These are phyloP conservation scores for Tuber magnatum DNA, from an alignment of 495 filamentous ascomycete genomes.

Conservation along the genomic window DNA sequence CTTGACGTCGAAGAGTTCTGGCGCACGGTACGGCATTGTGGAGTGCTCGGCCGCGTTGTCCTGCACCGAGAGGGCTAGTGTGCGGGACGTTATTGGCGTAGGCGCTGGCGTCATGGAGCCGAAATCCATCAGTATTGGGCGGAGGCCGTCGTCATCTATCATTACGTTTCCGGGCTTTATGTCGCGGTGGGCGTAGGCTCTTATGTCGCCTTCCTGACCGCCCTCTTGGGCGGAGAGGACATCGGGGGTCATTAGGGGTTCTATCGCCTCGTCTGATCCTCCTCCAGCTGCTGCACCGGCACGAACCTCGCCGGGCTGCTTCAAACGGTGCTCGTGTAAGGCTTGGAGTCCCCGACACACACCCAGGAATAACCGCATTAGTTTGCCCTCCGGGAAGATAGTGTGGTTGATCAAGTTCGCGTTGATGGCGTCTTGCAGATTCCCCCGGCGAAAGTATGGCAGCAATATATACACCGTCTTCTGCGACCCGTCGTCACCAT, in stretches of 20 bases:
- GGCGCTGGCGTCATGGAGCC: slow-evolving; percentile 85
- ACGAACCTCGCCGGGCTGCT: slow-evolving; percentile 47
- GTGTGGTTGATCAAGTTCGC: slow-evolving; percentile 96
- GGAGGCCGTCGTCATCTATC: slow-evolving; percentile 78
- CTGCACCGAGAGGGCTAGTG: slow-evolving; percentile 81
- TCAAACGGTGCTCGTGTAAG: slow-evolving; percentile 82
- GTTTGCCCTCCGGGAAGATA: slow-evolving; percentile 76
- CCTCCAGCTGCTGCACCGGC: slow-evolving; percentile 14
- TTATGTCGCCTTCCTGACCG: slow-evolving; percentile 58
- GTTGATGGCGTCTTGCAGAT: slow-evolving; percentile 96
- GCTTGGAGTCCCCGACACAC: slow-evolving; percentile 79
- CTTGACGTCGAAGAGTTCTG: slow-evolving; percentile 96
- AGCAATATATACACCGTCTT: slow-evolving; percentile 97
- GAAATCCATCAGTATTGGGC: slow-evolving; percentile 96
- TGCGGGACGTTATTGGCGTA: slow-evolving; percentile 85
- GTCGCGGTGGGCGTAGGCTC: slow-evolving; percentile 90
- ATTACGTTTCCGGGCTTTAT: slow-evolving; percentile 99
- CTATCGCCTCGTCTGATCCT: slow-evolving; percentile 53
- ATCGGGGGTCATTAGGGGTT: slow-evolving; percentile 58
- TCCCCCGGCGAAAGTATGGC: slow-evolving; percentile 89
- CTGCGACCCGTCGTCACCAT: slow-evolving; percentile 54
- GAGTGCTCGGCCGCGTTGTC: slow-evolving; percentile 91
- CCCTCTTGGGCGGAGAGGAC: slow-evolving; percentile 65
- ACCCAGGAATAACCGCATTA: slow-evolving; percentile 86
- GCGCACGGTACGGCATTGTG: slow-evolving; percentile 97